Evolutionary conservation across 1,284 basidiomycete species (phyloP).

Genomic region (Sanguinoderma infundibulare): DNA sequence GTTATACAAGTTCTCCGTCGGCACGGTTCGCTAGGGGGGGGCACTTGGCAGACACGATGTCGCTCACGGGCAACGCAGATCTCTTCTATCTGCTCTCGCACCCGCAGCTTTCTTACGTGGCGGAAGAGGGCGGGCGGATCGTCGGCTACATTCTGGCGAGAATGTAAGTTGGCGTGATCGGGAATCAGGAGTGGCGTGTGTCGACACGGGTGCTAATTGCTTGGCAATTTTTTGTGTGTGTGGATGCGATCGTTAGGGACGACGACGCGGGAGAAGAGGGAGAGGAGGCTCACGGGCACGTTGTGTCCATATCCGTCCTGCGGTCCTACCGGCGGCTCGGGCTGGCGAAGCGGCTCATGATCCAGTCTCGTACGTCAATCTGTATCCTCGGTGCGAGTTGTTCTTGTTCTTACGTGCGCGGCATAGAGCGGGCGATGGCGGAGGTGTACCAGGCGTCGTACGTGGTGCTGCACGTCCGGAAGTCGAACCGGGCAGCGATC

Average conservation of each 20-base stretch:
- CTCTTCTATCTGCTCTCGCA: slow-evolving; percentile 89
- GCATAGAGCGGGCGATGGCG: slow-evolving; percentile 86
- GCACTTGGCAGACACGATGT: too few relatives aligned
- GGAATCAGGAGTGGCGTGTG: background rate
- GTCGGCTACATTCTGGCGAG: slow-evolving; percentile 96
- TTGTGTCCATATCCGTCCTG: slow-evolving; percentile 90
- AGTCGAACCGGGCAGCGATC: slow-evolving; percentile 85
- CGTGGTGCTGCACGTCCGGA: slow-evolving; percentile 86
- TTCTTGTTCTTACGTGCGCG: background rate
- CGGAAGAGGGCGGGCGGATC: slow-evolving; percentile 88
- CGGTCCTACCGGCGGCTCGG: slow-evolving; percentile 85
- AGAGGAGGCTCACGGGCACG: slow-evolving; percentile 79
- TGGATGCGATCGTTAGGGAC: slow-evolving; percentile 49
- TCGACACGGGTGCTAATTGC: background rate
- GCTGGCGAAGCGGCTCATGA: slow-evolving; percentile 87
- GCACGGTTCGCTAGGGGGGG: too few relatives aligned
- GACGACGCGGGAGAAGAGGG: slow-evolving; percentile 67
- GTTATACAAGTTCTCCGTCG: too few relatives aligned
- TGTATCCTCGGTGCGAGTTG: slow-evolving; percentile 3
- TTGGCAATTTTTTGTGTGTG: background rate
- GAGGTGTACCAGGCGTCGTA: slow-evolving; percentile 75
- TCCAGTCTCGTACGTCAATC: slow-evolving; percentile 67
- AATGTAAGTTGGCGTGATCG: too few relatives aligned
- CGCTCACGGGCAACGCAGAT: slow-evolving; percentile 69
- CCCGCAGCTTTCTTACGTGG: slow-evolving; percentile 94